Conservation (phyloP, 257 asterid species). For the Solanum paucissectum region DNA sequence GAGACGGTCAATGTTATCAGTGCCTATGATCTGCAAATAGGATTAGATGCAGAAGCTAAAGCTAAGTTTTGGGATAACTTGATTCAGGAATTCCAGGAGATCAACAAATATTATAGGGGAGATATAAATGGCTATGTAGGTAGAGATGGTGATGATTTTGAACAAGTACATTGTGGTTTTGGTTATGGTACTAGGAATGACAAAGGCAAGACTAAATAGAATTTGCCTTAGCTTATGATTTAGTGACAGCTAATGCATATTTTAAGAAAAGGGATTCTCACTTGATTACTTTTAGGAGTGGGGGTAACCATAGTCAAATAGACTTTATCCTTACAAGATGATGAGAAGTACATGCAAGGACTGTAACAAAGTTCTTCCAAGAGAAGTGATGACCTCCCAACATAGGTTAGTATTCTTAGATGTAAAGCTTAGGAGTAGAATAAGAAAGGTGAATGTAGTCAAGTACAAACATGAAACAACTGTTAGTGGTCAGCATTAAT, state of each 20-base stretch:
- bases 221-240: not conserved
- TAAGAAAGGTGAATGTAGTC: not conserved
- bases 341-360: not conserved
- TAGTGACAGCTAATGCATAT: not conserved
- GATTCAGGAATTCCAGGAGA: not conserved
- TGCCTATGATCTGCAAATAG: not conserved
- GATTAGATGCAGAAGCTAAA: not conserved
- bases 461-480: not conserved
- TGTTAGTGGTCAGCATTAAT: not conserved
- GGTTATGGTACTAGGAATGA: not conserved
- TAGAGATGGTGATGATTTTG: not conserved
- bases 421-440: not conserved
- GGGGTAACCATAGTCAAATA: not conserved
- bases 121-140: not conserved
- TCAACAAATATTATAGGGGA: not conserved
- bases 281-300: not conserved
- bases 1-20: not conserved
- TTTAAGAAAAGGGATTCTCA: not conserved
- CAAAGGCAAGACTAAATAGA: not conserved
- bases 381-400: not conserved
- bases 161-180: not conserved
- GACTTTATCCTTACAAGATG: not conserved
- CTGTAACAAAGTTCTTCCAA: not conserved
- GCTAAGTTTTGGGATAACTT: not conserved
- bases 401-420: not conserved